Base-by-base conservation (phyloP, 2,329 filamentous ascomycete genomes). In the Fusarium floridanum region DNA sequence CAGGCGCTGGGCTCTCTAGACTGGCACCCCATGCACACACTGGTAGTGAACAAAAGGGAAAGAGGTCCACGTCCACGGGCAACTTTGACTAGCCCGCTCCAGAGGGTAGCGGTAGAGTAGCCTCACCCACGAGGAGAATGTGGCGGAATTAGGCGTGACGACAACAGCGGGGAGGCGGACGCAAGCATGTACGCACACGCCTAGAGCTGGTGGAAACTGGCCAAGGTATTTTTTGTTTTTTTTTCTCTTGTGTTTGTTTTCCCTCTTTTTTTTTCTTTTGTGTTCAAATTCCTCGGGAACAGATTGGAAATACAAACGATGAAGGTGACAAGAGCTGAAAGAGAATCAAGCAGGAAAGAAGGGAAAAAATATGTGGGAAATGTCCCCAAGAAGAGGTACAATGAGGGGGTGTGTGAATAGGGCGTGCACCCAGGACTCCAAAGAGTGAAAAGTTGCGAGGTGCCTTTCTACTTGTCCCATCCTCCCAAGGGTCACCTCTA, bases 111-210 rank as follows among this genome's bases (percentile, higher is more conserved):
- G 29, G 29, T 32, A 45, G 62, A n/a, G n/a, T n/a, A n/a, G n/a
- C n/a, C n/a, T n/a, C n/a, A n/a, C n/a, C n/a, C n/a, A n/a, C n/a
- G n/a, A 29, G 32, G 59, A 41, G 32, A 61, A 41, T 68, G 71
- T 70, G 61, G 68, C 64, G 57, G 59, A 56, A 64, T 34, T 48
- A 45, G 60, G 61, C 45, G 62, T 62, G 36, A 66, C 64, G 59
- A 62, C 64, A 60, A 32, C 64, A 61, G 56, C 64, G 64, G 64
- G 64, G 64, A 62, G 43, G 39, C 32, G 57, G 64, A 36, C 57
- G 48, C 32, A 39, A 37, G 32, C 45, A 56, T n/a, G 45, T 74
- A 74, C 37, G n/a, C 34, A 36, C 61, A 74, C 69, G 62, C 72
- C 67, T 29, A 24, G n/a, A 41, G 32, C 14, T 65, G 50, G 22